These are phyloP conservation scores for Candida ipomoeae DNA, from an alignment of 805 yeast species.

Conservation along the genomic window DNA sequence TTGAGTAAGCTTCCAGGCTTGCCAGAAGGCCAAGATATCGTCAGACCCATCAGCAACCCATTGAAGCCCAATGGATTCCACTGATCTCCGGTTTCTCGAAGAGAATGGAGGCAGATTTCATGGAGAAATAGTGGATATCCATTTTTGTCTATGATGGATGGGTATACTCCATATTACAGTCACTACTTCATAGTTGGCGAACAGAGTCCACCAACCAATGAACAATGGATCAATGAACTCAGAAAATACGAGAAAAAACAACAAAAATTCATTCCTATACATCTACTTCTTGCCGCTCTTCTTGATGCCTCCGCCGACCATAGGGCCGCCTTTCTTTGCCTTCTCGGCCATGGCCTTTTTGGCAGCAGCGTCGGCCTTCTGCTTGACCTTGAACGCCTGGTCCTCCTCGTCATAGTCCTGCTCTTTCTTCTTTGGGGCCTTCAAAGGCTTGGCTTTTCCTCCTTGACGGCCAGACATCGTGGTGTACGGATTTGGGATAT, in stretches of 20 bases:
- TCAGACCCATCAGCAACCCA: too few relatives aligned
- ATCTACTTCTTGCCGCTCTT: slow-evolving; percentile 53
- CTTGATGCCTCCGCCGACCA: slow-evolving; percentile 93
- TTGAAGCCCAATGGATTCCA: too few relatives aligned
- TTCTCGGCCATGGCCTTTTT: slow-evolving; percentile 84
- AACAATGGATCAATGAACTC: too few relatives aligned
- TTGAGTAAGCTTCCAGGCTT: too few relatives aligned
- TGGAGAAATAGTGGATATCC: too few relatives aligned
- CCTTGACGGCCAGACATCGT: slow-evolving; percentile 95
- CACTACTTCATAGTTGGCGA: too few relatives aligned
- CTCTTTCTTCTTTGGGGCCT: slow-evolving; percentile 77
- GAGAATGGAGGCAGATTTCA: too few relatives aligned
- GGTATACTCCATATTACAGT: too few relatives aligned
- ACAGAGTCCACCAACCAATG: too few relatives aligned
- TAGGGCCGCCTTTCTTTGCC: slow-evolving; percentile 87
- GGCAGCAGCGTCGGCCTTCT: slow-evolving; percentile 91
- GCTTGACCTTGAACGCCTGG: slow-evolving; percentile 85
- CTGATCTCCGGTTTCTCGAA: too few relatives aligned
- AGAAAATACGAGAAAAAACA: not conserved
- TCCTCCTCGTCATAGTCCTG: slow-evolving; percentile 85
- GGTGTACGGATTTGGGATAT: not conserved
- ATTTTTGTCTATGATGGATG: too few relatives aligned
- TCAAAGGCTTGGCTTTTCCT: slow-evolving; percentile 90
- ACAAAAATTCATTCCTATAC: not conserved
- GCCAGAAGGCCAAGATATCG: too few relatives aligned